phyloP scores from a whole-genome alignment of 1,284 basidiomycete species.

The Moniliophthora roreri region DNA sequence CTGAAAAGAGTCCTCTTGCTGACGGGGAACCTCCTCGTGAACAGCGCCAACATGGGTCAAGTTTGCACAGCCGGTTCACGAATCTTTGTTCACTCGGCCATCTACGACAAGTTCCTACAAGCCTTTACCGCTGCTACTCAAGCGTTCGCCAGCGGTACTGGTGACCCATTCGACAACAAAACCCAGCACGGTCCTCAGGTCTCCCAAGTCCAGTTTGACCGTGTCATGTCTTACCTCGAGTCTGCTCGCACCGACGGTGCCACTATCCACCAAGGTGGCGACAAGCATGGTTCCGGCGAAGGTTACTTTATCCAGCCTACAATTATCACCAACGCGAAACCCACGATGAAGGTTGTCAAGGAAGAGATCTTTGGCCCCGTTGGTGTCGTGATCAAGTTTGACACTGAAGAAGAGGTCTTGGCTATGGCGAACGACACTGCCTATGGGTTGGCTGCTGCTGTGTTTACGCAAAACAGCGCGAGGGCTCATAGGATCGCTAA shows the following conservation, averaged over 20 bases:
- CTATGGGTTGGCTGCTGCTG: slow-evolving; percentile 81
- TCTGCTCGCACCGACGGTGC: slow-evolving; percentile 84
- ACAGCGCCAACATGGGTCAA: slow-evolving; percentile 38
- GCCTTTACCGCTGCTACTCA: slow-evolving; percentile 56
- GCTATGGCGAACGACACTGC: slow-evolving; percentile 76
- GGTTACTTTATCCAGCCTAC: slow-evolving; percentile 80
- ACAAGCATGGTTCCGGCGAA: slow-evolving; percentile 62
- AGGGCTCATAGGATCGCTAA: slow-evolving; percentile 68
- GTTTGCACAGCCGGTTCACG: slow-evolving; percentile 84
- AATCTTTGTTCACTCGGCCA: slow-evolving; percentile 79
- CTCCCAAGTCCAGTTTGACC: slow-evolving; percentile 30
- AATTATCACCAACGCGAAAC: slow-evolving; percentile 77
- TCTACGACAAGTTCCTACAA: slow-evolving; percentile 75
- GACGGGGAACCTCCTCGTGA: background rate
- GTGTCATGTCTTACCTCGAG: slow-evolving; percentile 86
- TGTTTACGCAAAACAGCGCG: slow-evolving; percentile 73
- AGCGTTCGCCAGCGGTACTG: slow-evolving; percentile 50
- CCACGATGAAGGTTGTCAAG: slow-evolving; percentile 81
- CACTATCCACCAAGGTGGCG: slow-evolving; percentile 75
- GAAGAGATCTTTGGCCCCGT: slow-evolving; percentile 95
- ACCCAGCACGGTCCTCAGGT: slow-evolving; percentile 83
- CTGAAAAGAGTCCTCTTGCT: background rate
- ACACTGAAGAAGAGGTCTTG: slow-evolving; percentile 69
- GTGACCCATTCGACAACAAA: slow-evolving; percentile 75
- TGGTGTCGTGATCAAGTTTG: slow-evolving; percentile 70